Percentiles rank a stretch among this genome's conserved stretches.
phyloP scores from a whole-genome alignment of 257 asterid species.

The Thymus quinquecostatus region DNA sequence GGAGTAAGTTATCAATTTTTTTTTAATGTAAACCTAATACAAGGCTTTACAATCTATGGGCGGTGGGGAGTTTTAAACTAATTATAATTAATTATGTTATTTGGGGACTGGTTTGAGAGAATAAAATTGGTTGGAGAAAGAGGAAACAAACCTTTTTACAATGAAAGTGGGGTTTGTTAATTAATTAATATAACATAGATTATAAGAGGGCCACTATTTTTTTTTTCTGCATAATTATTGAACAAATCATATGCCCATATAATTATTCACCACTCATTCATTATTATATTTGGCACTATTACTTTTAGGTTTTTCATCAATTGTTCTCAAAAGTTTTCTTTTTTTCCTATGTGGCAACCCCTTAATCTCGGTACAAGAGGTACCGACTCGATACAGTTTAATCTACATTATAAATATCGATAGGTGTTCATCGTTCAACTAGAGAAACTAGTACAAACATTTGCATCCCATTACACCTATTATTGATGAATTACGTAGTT shows the following conservation, averaged over 20 bases:
- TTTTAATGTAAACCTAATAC: slow-evolving; percentile 16
- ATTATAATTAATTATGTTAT: background rate
- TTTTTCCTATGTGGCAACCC: no score
- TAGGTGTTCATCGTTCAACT: no score
- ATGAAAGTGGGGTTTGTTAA: background rate
- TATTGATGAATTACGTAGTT: no score
- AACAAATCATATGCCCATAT: background rate
- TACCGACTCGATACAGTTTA: no score
- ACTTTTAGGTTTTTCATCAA: no score
- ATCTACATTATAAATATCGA: no score
- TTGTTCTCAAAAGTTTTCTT: no score
- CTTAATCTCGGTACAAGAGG: no score
- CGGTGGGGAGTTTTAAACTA: slow-evolving; percentile 1
- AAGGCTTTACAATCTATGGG: slow-evolving; percentile 24
- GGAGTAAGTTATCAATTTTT: no score
- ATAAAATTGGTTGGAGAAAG: slow-evolving; percentile 17
- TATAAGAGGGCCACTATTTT: background rate
- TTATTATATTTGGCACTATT: background rate
- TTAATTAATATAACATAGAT: background rate
- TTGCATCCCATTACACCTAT: no score
- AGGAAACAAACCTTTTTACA: slow-evolving; percentile 20
- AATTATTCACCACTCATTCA: background rate
- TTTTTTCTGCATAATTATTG: background rate
- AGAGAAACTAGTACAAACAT: no score
- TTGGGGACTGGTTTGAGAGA: background rate